Conservation (phyloP, 2,329 filamentous ascomycete species). For the Pleomassaria siparia region DNA sequence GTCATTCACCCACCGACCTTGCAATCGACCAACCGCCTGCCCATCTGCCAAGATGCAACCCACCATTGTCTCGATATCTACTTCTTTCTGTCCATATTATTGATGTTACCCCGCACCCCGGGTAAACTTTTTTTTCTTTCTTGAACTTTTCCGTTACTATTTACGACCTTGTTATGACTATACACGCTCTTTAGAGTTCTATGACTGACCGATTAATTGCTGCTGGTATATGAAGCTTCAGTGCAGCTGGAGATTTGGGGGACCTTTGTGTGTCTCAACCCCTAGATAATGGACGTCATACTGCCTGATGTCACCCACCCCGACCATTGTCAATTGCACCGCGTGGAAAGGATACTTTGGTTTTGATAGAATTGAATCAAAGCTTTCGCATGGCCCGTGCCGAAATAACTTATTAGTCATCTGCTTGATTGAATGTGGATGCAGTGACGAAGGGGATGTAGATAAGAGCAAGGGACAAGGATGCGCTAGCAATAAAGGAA, state of each 20-base stretch:
- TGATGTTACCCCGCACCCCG: no score
- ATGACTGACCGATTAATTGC: slow-evolving; percentile 17
- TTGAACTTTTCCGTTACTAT: slow-evolving; percentile 4
- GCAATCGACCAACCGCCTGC: neutral
- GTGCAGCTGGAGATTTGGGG: slow-evolving; percentile 7
- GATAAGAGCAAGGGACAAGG: neutral
- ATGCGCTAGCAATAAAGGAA: neutral
- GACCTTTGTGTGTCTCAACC: neutral
- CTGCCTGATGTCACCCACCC: no score
- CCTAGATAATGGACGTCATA: slow-evolving; percentile 6
- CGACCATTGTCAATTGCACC: no score
- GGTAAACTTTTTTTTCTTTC: no score
- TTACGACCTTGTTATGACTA: slow-evolving; percentile 3
- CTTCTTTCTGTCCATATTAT: slow-evolving; percentile 12
- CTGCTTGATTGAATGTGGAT: neutral
- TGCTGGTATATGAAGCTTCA: slow-evolving; percentile 19
- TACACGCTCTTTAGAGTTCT: slow-evolving; percentile 3
- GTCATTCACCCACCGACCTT: neutral
- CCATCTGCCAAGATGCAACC: neutral
- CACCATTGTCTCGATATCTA: slow-evolving; percentile 2
- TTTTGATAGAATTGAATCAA: slow-evolving; percentile 10
- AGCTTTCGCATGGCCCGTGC: slow-evolving; percentile 30
- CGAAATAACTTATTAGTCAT: slow-evolving; percentile 4
- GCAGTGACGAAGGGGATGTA: neutral
- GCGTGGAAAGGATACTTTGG: slow-evolving; percentile 15